phyloP scores from a whole-genome alignment of 2,329 filamentous ascomycete species.

The Cladorrhinum sp. region DNA sequence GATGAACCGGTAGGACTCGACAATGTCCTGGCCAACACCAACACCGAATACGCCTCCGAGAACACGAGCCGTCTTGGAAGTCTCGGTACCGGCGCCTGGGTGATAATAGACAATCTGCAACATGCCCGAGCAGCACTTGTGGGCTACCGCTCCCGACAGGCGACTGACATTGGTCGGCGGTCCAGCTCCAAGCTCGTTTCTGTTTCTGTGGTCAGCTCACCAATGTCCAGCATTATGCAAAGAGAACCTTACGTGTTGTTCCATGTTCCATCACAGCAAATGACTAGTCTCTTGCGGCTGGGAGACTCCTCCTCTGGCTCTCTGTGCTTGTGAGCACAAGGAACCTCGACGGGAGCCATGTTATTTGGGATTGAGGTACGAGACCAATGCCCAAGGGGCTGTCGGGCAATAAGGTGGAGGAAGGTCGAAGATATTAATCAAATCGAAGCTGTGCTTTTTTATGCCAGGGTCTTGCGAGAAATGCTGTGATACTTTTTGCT shows the following conservation, averaged over 20 bases:
- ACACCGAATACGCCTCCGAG: constrained; percentile 30
- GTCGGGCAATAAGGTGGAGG: too few relatives aligned
- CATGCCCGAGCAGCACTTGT: constrained; percentile 30
- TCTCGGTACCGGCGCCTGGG: constrained; percentile 34
- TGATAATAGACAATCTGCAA: constrained; percentile 40
- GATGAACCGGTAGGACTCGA: constrained; percentile 37
- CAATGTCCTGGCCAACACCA: constrained; percentile 33
- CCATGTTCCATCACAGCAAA: constrained; percentile 40
- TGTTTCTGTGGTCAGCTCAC: neutral
- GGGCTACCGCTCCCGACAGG: constrained; percentile 32
- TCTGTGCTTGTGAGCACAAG: neutral
- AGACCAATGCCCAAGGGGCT: too few relatives aligned
- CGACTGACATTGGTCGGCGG: constrained; percentile 35
- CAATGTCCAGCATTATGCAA: neutral
- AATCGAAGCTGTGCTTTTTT: neutral
- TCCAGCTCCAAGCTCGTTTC: constrained; percentile 28
- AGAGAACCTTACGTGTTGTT: constrained; percentile 26
- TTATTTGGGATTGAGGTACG: too few relatives aligned
- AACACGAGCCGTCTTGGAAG: constrained; percentile 24
- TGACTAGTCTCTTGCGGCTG: constrained; percentile 27
- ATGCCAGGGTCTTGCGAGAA: neutral
- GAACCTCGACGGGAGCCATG: neutral
- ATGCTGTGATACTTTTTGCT: neutral
- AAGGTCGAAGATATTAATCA: too few relatives aligned
- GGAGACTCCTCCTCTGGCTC: neutral